Percentiles rank a stretch among this genome's conserved stretches.
phyloP scores from a whole-genome alignment of 1,139 yeast species.

The Diutina pseudorugosa region DNA sequence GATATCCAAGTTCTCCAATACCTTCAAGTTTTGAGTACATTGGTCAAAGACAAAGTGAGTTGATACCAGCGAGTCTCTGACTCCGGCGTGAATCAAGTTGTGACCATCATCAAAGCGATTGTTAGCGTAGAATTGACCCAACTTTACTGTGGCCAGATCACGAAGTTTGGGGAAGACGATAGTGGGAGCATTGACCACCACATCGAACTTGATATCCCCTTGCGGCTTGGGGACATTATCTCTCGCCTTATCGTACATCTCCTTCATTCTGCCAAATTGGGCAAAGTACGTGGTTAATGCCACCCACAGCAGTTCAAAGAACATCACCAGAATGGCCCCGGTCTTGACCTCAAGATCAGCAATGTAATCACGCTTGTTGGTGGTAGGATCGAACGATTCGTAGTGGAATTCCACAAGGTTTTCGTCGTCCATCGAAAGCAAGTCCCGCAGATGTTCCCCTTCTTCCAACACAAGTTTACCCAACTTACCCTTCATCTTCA shows the following conservation, averaged over 20 bases:
- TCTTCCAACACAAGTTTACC: conserved; percentile 78
- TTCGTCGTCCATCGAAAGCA: conserved; percentile 72
- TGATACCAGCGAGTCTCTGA: conserved; percentile 32
- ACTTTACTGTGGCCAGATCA: conserved; percentile 57
- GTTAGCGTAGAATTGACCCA: conserved; percentile 73
- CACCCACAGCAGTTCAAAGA: conserved; percentile 70
- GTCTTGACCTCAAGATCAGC: conserved; percentile 56
- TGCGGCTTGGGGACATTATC: conserved; percentile 64
- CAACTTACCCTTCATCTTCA: conserved; percentile 62
- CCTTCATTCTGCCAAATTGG: conserved; percentile 78
- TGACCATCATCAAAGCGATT: conserved; percentile 42
- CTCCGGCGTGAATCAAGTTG: conserved; percentile 51
- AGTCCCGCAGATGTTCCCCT: conserved; percentile 53
- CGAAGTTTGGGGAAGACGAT: conserved; percentile 61
- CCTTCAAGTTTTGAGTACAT: conserved; percentile 27
- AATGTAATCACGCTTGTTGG: conserved; percentile 36
- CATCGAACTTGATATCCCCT: conserved; percentile 51
- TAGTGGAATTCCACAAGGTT: conserved; percentile 75
- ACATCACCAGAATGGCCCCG: conserved; percentile 64
- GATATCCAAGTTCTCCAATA: conserved; percentile 62
- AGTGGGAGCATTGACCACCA: conserved; percentile 70
- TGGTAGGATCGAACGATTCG: conserved; percentile 61
- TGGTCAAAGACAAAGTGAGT: conserved; percentile 37
- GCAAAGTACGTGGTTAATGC: conserved; percentile 55
- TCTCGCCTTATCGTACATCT: conserved; percentile 75